phyloP scores from a whole-genome alignment of 495 filamentous ascomycete species.

The Tetracladium setigerum region DNA sequence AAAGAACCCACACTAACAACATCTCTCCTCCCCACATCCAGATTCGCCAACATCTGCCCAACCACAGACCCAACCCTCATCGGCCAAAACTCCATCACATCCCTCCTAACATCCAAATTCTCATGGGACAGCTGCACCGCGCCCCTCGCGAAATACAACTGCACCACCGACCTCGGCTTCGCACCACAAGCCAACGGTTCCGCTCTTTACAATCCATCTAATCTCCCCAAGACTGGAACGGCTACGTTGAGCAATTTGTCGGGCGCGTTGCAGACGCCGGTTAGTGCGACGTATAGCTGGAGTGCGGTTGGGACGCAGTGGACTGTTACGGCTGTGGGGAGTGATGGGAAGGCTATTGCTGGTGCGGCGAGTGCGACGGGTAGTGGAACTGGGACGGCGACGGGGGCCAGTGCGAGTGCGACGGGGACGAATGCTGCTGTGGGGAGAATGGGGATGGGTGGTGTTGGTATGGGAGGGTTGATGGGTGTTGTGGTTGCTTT shows the following conservation, averaged over 20 bases:
- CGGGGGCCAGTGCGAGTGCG: neutral
- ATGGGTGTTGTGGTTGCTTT: too few species aligned
- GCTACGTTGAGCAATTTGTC: neutral
- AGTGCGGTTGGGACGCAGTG: neutral
- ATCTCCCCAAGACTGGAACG: conserved; percentile 1
- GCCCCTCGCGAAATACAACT: neutral
- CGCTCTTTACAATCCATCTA: neutral
- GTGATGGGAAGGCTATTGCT: neutral
- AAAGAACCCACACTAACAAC: too few species aligned
- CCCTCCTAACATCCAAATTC: neutral
- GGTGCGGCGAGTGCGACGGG: neutral
- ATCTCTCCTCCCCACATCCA: too few species aligned
- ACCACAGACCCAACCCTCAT: neutral
- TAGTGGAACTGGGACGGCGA: neutral
- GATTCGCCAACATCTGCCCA: conserved; percentile 7
- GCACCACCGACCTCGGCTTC: neutral
- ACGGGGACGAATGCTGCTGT: too few species aligned
- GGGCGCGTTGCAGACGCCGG: neutral
- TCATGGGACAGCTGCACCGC: conserved; percentile 2
- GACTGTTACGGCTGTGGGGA: neutral
- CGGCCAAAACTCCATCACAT: neutral
- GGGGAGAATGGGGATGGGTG: too few species aligned
- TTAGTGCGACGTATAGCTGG: conserved; percentile 4
- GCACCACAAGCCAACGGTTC: neutral
- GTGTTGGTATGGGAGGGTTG: too few species aligned